Evolutionary conservation across 768 basidiomycete species (phyloP).

Genomic region (Auriscalpium microsporum): DNA sequence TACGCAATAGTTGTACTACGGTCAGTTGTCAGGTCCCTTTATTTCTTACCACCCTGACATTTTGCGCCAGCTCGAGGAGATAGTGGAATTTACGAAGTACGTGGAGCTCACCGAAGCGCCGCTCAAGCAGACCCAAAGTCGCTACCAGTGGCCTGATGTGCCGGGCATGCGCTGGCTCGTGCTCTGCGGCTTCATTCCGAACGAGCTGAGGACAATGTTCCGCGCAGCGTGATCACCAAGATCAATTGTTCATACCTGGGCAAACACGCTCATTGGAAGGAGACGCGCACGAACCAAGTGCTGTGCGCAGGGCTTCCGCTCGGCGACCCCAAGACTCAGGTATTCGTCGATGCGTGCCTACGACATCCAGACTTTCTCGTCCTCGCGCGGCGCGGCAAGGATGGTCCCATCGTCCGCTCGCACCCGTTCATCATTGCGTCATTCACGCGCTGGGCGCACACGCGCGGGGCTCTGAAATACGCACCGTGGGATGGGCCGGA

Average conservation of each 20-base stretch:
- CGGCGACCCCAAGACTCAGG: not conserved
- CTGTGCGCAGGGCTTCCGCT: not conserved
- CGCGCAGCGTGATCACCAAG: not conserved
- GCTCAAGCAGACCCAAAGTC: slow-evolving; percentile 11
- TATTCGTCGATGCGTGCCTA: not conserved
- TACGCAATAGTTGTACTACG: slow-evolving; percentile 19
- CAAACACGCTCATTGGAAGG: slow-evolving; percentile 20
- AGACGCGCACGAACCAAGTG: slow-evolving; percentile 18
- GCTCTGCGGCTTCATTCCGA: slow-evolving; percentile 25
- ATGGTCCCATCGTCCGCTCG: not conserved
- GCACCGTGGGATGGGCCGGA: not conserved
- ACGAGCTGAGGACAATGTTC: slow-evolving; percentile 15
- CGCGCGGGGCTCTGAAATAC: not conserved
- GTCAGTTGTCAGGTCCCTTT: not conserved
- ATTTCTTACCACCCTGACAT: not conserved
- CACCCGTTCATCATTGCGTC: not conserved
- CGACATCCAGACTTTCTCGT: not conserved
- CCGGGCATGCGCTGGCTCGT: slow-evolving; percentile 21
- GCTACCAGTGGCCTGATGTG: slow-evolving; percentile 19
- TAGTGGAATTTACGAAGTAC: not conserved
- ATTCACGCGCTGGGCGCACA: not conserved
- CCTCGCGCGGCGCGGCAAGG: not conserved
- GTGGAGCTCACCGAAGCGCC: not conserved
- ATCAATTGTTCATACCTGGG: not conserved
- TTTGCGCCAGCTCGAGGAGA: not conserved